phyloP scores from a whole-genome alignment of 2,329 filamentous ascomycete genomes.

The Cordyceps javanica region DNA sequence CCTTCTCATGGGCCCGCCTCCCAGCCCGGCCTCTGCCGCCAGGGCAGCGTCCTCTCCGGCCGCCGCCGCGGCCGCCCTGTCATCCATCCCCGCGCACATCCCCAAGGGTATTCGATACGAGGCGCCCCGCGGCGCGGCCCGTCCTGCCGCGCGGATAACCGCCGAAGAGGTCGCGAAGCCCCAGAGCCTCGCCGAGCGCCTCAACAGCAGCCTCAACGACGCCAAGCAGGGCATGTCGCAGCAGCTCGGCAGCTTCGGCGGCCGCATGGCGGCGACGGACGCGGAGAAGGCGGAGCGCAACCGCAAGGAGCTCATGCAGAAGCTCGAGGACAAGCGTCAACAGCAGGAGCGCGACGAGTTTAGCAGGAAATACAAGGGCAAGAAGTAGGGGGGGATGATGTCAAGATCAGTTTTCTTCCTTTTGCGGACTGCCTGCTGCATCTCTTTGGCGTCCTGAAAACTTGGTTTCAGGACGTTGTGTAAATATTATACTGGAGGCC shows the following conservation, averaged over 20 bases:
- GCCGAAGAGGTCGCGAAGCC: conserved; percentile 18
- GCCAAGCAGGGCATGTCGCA: conserved; percentile 33
- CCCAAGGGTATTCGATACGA: conserved; percentile 29
- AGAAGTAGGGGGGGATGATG: background rate
- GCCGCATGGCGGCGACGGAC: conserved; percentile 26
- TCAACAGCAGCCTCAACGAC: conserved; percentile 28
- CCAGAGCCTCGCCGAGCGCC: conserved; percentile 24
- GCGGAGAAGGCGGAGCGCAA: conserved; percentile 30
- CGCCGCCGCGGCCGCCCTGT: conserved; percentile 17
- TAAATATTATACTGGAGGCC: background rate
- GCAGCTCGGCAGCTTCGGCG: conserved; percentile 28
- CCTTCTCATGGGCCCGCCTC: conserved; percentile 29
- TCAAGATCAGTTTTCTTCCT: background rate
- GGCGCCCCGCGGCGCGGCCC: conserved; percentile 24
- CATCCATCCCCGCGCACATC: conserved; percentile 24
- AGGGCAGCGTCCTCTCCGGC: conserved; percentile 29
- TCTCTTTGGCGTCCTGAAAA: background rate
- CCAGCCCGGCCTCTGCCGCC: conserved; percentile 17
- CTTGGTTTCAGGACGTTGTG: background rate
- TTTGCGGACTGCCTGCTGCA: background rate
- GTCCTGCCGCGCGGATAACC: conserved; percentile 15
- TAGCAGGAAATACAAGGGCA: conserved; percentile 34
- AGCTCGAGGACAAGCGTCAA: conserved; percentile 30
- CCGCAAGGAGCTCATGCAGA: conserved; percentile 27
- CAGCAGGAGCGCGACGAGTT: conserved; percentile 32